phyloP scores from a whole-genome alignment of 441 rosid species.

The Jatropha multifida region DNA sequence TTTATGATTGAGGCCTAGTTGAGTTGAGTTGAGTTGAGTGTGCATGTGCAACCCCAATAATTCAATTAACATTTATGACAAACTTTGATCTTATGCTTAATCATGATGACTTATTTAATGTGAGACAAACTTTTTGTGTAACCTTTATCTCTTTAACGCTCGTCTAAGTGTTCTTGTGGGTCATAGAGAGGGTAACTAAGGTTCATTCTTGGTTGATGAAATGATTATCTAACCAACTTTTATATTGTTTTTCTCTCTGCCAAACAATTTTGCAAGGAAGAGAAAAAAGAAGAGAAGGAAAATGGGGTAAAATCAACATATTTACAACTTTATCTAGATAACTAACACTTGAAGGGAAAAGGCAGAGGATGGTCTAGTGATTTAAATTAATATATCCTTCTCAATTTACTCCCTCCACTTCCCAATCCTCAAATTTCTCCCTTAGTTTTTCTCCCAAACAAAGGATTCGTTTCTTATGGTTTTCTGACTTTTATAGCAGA shows the following conservation, averaged over 20 bases:
- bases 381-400: too few relatives aligned
- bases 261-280: background rate
- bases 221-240: background rate
- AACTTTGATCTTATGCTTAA: background rate
- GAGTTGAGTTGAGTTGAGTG: background rate
- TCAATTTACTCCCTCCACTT: too few relatives aligned
- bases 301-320: background rate
- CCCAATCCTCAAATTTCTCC: too few relatives aligned
- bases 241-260: background rate
- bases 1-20: background rate
- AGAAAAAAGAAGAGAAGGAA: background rate
- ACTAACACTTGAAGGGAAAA: too few relatives aligned
- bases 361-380: too few relatives aligned
- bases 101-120: background rate
- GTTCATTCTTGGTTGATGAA: background rate
- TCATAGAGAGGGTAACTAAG: background rate
- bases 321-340: too few relatives aligned
- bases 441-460: too few relatives aligned
- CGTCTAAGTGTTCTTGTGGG: background rate
- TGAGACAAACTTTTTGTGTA: background rate
- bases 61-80: background rate
- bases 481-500: background rate
- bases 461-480: too few relatives aligned
- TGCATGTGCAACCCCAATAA: background rate
- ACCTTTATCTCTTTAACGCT: background rate